Evolutionary conservation across 1,139 yeast genomes (phyloP).

Genomic region (Zygoascus meyerae): DNA sequence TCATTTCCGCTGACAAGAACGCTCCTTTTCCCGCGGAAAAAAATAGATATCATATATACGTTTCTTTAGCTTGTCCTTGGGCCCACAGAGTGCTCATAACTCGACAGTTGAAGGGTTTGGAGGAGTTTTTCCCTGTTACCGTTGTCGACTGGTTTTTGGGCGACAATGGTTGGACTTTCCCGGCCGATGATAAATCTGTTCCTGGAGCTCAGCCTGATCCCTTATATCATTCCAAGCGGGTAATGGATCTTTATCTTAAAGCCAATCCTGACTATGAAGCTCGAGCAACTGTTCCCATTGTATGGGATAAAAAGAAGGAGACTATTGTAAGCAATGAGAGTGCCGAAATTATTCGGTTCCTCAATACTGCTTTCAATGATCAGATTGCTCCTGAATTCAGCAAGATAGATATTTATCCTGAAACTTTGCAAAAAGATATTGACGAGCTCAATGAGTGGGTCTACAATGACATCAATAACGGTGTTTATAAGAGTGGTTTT

Average conservation of each 20-base stretch:
- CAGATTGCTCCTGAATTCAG: slow-evolving; percentile 45
- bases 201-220: slow-evolving; percentile 64
- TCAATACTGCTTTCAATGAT: slow-evolving; percentile 62
- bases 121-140: slow-evolving; percentile 45
- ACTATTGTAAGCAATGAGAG: slow-evolving; percentile 91
- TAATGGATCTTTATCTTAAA: slow-evolving; percentile 67
- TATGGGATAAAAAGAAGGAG: slow-evolving; percentile 78
- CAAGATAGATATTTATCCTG: slow-evolving; percentile 61
- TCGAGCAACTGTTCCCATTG: slow-evolving; percentile 84
- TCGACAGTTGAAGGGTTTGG: slow-evolving; percentile 72
- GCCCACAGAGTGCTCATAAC: slow-evolving; percentile 83
- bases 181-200: slow-evolving; percentile 38
- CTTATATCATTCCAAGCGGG: slow-evolving; percentile 51
- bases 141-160: slow-evolving; percentile 90
- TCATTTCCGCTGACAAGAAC: slow-evolving; percentile 54
- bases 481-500: slow-evolving; percentile 91
- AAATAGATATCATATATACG: slow-evolving; percentile 81
- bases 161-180: slow-evolving; percentile 78
- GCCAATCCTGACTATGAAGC: slow-evolving; percentile 73
- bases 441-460: slow-evolving; percentile 82
- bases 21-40: slow-evolving; percentile 66
- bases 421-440: slow-evolving; percentile 46
- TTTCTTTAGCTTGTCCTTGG: slow-evolving; percentile 91
- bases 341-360: slow-evolving; percentile 78
- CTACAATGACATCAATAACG: slow-evolving; percentile 81